Percentiles rank a stretch among this genome's conserved stretches.
These are phyloP conservation scores for Tolypocladium album DNA, from an alignment of 2,329 filamentous ascomycete species.

Conservation along the genomic window DNA sequence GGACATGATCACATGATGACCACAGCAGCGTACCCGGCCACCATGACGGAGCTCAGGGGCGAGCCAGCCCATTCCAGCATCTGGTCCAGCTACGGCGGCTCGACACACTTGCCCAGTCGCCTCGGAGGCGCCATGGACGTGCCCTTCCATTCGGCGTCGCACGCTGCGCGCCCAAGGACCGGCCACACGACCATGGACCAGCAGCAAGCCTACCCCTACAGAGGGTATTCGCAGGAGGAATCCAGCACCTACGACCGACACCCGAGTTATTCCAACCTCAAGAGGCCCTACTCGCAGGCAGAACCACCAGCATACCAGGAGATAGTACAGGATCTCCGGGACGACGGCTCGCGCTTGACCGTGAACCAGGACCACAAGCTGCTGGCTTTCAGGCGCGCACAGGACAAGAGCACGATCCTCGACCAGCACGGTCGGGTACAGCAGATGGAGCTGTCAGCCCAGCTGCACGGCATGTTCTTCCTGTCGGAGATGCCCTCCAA, in stretches of 20 bases:
- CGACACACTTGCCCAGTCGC: slow-evolving; percentile 41
- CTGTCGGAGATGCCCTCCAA: slow-evolving; percentile 67
- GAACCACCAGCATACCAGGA: slow-evolving; percentile 47
- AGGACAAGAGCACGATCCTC: slow-evolving; percentile 50
- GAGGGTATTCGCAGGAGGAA: slow-evolving; percentile 44
- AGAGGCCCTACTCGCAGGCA: slow-evolving; percentile 45
- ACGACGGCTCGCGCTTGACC: slow-evolving; percentile 45
- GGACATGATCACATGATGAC: slow-evolving; percentile 48
- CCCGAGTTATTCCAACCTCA: slow-evolving; percentile 41
- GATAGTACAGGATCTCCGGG: slow-evolving; percentile 49
- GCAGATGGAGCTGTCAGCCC: slow-evolving; percentile 54
- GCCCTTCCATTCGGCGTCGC: slow-evolving; percentile 30
- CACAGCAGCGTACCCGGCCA: slow-evolving; percentile 48
- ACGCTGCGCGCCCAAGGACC: slow-evolving; percentile 35
- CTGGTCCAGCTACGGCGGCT: slow-evolving; percentile 47
- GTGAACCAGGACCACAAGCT: slow-evolving; percentile 52
- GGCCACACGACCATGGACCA: slow-evolving; percentile 39
- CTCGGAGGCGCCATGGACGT: slow-evolving; percentile 41
- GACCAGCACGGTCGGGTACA: slow-evolving; percentile 49
- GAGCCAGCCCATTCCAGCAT: slow-evolving; percentile 46
- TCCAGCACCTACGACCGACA: slow-evolving; percentile 43
- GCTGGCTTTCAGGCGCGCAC: slow-evolving; percentile 44
- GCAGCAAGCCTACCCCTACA: slow-evolving; percentile 35
- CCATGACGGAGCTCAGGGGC: slow-evolving; percentile 53
- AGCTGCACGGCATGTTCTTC: slow-evolving; percentile 85